A percentile compares a stretch with the other conserved stretches of the same genome.
Conservation (phyloP, 495 filamentous ascomycete genomes). For the Penicillium soppii region DNA sequence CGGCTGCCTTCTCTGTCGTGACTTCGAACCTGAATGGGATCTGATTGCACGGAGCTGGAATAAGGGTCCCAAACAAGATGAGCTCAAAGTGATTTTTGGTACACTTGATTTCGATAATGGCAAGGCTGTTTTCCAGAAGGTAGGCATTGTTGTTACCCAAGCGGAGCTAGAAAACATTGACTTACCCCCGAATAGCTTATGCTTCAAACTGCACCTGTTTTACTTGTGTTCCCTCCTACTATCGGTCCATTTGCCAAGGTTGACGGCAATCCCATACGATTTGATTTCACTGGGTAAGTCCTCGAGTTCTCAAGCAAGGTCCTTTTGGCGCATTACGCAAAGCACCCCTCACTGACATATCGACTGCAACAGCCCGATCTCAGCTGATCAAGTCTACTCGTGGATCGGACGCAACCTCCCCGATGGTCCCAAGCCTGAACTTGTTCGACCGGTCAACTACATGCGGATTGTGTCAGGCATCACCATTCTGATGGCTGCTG, state of each 20-base stretch:
- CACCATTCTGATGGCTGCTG: conserved; percentile 62
- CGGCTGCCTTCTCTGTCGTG: conserved; percentile 81
- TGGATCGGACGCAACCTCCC: conserved; percentile 81
- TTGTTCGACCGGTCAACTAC: conserved; percentile 87
- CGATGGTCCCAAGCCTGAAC: conserved; percentile 66
- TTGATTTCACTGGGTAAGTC: conserved; percentile 83
- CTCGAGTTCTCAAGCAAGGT: conserved; percentile 26
- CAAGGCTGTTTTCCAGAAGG: conserved; percentile 83
- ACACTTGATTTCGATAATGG: conserved; percentile 89
- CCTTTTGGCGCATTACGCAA: not conserved
- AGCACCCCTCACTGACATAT: not conserved
- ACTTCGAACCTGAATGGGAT: conserved; percentile 95
- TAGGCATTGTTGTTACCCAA: conserved; percentile 34
- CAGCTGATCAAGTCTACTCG: conserved; percentile 72
- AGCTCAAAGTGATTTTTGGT: conserved; percentile 73
- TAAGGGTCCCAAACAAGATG: conserved; percentile 71
- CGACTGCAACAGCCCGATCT: conserved; percentile 55
- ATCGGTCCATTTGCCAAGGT: conserved; percentile 71
- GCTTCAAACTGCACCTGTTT: conserved; percentile 90
- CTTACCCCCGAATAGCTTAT: conserved; percentile 60
- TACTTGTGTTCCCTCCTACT: conserved; percentile 87
- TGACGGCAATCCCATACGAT: conserved; percentile 68
- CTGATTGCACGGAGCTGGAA: conserved; percentile 84
- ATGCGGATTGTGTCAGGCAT: conserved; percentile 65
- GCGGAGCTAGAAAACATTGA: not conserved